Evolutionary conservation across 768 basidiomycete genomes (phyloP).

Genomic region (Rhodotorula kratochvilovae): DNA sequence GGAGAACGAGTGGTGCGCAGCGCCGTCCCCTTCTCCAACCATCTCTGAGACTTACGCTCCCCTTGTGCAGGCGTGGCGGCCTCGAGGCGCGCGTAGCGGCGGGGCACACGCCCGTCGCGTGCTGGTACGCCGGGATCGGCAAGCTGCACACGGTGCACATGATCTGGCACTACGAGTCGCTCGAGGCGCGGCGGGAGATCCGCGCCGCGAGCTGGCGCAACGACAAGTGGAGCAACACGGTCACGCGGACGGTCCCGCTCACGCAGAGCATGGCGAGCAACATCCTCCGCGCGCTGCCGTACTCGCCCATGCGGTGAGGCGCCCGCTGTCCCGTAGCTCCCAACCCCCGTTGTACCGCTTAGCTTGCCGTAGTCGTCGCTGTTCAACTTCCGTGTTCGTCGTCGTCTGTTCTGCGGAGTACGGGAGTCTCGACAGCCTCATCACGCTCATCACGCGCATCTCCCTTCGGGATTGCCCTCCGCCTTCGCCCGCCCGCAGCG

Average conservation of each 20-base stretch:
- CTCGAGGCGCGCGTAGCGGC: conserved; percentile 88
- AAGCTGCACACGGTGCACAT: conserved; percentile 68
- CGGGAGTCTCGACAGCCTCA: no score
- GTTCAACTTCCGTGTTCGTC: background rate
- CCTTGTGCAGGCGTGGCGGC: conserved; percentile 85
- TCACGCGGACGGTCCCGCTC: conserved; percentile 3
- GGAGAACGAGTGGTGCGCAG: conserved; percentile 76
- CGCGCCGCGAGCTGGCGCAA: conserved; percentile 45
- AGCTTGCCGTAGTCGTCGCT: no score
- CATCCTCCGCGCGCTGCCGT: conserved; percentile 72
- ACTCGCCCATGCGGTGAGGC: conserved; percentile 61
- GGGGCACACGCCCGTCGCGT: conserved; percentile 70
- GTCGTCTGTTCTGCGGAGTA: no score
- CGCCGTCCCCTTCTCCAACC: no score
- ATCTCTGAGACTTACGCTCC: no score
- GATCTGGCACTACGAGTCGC: conserved; percentile 93
- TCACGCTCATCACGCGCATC: no score
- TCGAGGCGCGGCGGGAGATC: conserved; percentile 55
- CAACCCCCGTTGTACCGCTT: no score
- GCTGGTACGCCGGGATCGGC: conserved; percentile 65
- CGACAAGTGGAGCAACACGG: conserved; percentile 26
- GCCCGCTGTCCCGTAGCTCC: no score
- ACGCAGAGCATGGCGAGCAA: conserved; percentile 66
- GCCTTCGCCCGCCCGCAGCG: no score
- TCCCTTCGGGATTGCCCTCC: no score